Evolutionary conservation across 1,284 basidiomycete species (phyloP).

Genomic region (Moesziomyces antarcticus): DNA sequence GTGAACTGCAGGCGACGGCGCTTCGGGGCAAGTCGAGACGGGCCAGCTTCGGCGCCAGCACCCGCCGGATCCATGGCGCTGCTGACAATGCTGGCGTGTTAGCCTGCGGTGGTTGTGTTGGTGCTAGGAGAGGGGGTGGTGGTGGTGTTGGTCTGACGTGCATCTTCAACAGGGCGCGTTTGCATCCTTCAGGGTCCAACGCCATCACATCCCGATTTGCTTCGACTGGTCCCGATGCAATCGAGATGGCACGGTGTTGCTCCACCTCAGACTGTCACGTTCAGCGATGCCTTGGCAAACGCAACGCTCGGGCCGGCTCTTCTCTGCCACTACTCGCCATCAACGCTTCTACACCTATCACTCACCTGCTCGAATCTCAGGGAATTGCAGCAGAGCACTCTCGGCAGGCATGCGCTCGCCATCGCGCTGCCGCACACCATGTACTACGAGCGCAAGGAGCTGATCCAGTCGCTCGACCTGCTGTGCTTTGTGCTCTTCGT

Average conservation of each 20-base stretch:
- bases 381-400: background rate
- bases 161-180: background rate
- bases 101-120: background rate
- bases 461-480: slow-evolving; percentile 53
- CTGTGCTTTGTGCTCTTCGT: slow-evolving; percentile 53
- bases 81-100: too few relatives aligned
- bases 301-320: too few relatives aligned
- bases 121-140: background rate
- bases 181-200: background rate
- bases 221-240: background rate
- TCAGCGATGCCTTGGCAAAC: too few relatives aligned
- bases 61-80: slow-evolving; percentile 13
- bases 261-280: background rate
- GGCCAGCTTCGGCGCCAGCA: slow-evolving; percentile 16
- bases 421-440: slow-evolving; percentile 12
- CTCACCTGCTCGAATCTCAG: too few relatives aligned
- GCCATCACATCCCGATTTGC: background rate
- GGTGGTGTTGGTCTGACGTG: background rate
- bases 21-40: slow-evolving; percentile 27
- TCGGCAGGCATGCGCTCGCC: slow-evolving; percentile 16
- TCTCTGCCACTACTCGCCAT: too few relatives aligned
- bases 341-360: too few relatives aligned
- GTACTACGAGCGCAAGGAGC: slow-evolving; percentile 51
- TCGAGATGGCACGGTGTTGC: background rate
- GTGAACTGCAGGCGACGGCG: slow-evolving; percentile 46